phyloP scores from a whole-genome alignment of 179 eudicot genomes.

The Amaranthus tricolor region DNA sequence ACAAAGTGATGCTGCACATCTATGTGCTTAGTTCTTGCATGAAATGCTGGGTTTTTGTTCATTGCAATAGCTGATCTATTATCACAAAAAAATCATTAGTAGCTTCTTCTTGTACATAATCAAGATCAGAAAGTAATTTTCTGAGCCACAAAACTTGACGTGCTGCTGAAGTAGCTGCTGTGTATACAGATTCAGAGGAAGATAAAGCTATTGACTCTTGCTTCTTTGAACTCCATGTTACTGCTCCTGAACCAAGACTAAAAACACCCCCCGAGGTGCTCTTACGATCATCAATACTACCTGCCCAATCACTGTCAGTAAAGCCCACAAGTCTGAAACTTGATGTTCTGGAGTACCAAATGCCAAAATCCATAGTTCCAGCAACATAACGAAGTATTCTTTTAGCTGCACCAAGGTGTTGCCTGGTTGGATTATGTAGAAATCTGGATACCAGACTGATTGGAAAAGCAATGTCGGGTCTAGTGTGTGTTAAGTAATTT shows the following conservation, averaged over 20 bases:
- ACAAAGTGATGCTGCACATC: not conserved
- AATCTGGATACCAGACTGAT: slow-evolving; percentile 9
- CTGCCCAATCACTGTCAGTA: not conserved
- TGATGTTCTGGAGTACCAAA: not conserved
- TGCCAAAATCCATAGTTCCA: not conserved
- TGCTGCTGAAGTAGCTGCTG: not conserved
- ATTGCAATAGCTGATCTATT: not conserved
- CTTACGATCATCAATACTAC: not conserved
- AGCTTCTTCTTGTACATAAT: not conserved
- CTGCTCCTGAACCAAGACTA: not conserved
- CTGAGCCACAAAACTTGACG: not conserved
- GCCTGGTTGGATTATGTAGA: slow-evolving; percentile 6
- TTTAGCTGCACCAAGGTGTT: slow-evolving; percentile 9
- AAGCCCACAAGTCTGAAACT: not conserved
- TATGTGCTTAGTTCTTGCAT: not conserved
- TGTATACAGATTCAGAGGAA: not conserved
- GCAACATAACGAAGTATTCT: slow-evolving; percentile 6
- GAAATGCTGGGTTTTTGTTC: not conserved
- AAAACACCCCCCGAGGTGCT: not conserved
- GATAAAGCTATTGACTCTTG: not conserved
- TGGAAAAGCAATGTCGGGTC: slow-evolving; percentile 13
- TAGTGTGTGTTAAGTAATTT: slow-evolving; percentile 11
- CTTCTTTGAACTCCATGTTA: not conserved
- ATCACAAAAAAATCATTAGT: not conserved
- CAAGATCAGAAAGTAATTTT: not conserved